Conservation (phyloP, 2,329 filamentous ascomycete genomes). For the Penicillium crustosum region DNA sequence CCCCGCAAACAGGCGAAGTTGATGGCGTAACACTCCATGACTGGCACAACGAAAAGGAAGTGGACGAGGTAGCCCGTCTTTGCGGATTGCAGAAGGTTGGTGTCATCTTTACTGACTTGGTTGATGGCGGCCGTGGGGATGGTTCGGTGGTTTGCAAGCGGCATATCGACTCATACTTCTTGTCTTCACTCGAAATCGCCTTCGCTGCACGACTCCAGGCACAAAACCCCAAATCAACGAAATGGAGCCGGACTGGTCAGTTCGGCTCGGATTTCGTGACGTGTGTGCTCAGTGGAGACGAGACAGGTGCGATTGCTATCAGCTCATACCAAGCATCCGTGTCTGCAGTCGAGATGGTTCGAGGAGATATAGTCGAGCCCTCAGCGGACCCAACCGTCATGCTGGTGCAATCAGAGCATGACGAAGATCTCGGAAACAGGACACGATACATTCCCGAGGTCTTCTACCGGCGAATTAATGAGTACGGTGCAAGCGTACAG, state of each 20-base stretch:
- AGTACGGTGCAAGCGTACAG: slow-evolving; percentile 93
- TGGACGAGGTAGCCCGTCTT: slow-evolving; percentile 75
- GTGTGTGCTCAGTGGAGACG: slow-evolving; percentile 91
- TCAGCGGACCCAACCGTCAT: slow-evolving; percentile 90
- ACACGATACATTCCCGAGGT: slow-evolving; percentile 94
- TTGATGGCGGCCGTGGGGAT: slow-evolving; percentile 77
- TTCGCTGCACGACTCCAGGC: slow-evolving; percentile 88
- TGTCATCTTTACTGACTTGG: slow-evolving; percentile 89
- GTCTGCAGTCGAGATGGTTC: slow-evolving; percentile 93
- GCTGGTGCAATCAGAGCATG: slow-evolving; percentile 90
- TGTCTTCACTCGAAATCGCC: slow-evolving; percentile 86
- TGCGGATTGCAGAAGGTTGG: slow-evolving; percentile 88
- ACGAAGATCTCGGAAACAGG: slow-evolving; percentile 66
- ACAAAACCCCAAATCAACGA: slow-evolving; percentile 82
- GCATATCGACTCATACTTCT: slow-evolving; percentile 90
- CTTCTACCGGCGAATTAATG: slow-evolving; percentile 92
- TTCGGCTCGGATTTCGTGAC: slow-evolving; percentile 98
- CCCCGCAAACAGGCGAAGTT: slow-evolving; percentile 82
- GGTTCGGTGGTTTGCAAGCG: slow-evolving; percentile 91
- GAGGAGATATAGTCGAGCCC: slow-evolving; percentile 90
- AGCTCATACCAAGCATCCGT: slow-evolving; percentile 94
- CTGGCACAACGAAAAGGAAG: slow-evolving; percentile 80
- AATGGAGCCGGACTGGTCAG: slow-evolving; percentile 92
- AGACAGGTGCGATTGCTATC: slow-evolving; percentile 81
- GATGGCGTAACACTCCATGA: slow-evolving; percentile 83